Evolutionary conservation across 371 early-diverging fungal species (phyloP).

Genomic region (Chytridiales sp.): DNA sequence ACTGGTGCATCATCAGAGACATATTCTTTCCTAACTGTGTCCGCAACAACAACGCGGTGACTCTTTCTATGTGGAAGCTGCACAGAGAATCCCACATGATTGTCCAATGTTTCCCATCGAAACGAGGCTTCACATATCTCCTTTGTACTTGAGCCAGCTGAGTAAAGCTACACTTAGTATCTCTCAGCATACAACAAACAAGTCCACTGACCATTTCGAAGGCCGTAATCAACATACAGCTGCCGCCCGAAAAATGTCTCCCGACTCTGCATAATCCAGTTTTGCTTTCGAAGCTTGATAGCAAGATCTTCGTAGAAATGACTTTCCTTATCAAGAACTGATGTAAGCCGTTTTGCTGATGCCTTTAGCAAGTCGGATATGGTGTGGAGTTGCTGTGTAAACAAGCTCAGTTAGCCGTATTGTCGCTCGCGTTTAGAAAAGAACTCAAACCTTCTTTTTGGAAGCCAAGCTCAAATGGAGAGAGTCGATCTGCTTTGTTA

Average conservation of each 20-base stretch:
- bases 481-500: background rate
- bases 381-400: background rate
- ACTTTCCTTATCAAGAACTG: background rate
- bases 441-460: background rate
- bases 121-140: background rate
- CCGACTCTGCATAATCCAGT: background rate
- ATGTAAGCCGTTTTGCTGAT: background rate
- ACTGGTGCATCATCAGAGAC: background rate
- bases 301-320: background rate
- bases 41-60: background rate
- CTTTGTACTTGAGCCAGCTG: background rate
- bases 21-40: background rate
- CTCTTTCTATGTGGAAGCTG: background rate
- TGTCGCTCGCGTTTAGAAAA: background rate
- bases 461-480: background rate
- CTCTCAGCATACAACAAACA: too few species aligned
- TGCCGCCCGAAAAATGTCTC: background rate
- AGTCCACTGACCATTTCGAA: too few species aligned
- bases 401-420: background rate
- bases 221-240: background rate
- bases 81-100: background rate
- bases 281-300: background rate
- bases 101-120: background rate
- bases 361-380: background rate
- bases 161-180: too few species aligned